Evolutionary conservation across 768 basidiomycete genomes (phyloP).

Genomic region (Macrolepiota fuliginosa): DNA sequence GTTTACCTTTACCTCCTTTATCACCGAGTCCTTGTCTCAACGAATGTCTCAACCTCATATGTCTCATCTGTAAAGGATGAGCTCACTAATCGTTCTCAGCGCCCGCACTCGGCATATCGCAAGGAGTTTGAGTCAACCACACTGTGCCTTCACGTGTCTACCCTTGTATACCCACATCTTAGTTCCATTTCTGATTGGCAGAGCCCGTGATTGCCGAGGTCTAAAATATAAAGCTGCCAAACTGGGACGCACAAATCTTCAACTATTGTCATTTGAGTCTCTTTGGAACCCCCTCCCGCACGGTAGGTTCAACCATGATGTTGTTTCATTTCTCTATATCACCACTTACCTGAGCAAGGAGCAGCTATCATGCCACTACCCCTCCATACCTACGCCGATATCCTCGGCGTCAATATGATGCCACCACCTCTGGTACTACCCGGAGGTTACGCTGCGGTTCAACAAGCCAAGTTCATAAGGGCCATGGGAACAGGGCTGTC

Average conservation of each 20-base stretch:
- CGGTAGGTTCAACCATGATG: not conserved
- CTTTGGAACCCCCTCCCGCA: not conserved
- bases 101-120: no score
- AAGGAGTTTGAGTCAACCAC: no score
- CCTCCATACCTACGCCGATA: slow-evolving; percentile 1
- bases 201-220: no score
- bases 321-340: not conserved
- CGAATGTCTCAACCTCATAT: no score
- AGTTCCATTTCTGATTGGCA: no score
- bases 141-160: no score
- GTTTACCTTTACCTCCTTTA: not conserved
- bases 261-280: not conserved
- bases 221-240: no score
- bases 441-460: not conserved
- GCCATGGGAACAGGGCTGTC: not conserved
- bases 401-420: not conserved
- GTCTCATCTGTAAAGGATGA: no score
- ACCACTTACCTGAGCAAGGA: not conserved
- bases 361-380: not conserved
- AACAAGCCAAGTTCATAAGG: not conserved
- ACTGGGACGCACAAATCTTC: no score
- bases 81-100: no score
- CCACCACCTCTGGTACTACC: not conserved
- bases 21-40: no score
- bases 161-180: no score